Evolutionary conservation across 179 eudicot genomes (phyloP).

Genomic region (Actinidia arguta): DNA sequence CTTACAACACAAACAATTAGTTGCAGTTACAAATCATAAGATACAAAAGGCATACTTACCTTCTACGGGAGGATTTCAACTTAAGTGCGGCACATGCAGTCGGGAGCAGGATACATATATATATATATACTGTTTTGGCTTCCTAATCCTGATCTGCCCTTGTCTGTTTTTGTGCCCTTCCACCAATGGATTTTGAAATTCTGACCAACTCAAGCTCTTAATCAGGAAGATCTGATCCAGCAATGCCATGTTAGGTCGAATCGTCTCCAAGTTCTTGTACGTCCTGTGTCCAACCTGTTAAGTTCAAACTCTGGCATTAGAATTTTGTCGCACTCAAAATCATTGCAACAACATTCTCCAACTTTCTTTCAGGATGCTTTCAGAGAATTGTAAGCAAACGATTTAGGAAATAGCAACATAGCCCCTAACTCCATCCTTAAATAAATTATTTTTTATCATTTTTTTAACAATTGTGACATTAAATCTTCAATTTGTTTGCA

Average conservation of each 20-base stretch:
- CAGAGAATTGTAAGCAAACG: not conserved
- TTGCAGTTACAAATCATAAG: not conserved
- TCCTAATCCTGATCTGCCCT: conserved; percentile 76
- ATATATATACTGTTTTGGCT: conserved; percentile 74
- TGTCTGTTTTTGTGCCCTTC: conserved; percentile 86
- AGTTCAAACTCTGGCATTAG: conserved; percentile 15
- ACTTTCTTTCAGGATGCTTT: not conserved
- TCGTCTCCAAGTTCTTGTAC: conserved; percentile 71
- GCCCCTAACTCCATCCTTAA: not conserved
- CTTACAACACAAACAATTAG: conserved; percentile 14
- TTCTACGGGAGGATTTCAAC: conserved; percentile 5
- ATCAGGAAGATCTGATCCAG: conserved; percentile 84
- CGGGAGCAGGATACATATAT: conserved; percentile 96
- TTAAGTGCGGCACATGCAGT: conserved; percentile 86
- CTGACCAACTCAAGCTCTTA: conserved; percentile 87
- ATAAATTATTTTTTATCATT: too few relatives aligned
- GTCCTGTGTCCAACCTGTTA: conserved; percentile 90
- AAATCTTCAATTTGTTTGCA: too few relatives aligned
- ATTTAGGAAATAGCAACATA: not conserved
- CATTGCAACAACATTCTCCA: not conserved
- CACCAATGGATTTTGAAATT: conserved; percentile 69
- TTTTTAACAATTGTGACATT: too few relatives aligned
- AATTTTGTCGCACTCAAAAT: not conserved
- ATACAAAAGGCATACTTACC: not conserved
- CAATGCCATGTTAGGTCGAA: conserved; percentile 85